phyloP scores from a whole-genome alignment of 306 rosid species.

The Dicorynia guianensis region DNA sequence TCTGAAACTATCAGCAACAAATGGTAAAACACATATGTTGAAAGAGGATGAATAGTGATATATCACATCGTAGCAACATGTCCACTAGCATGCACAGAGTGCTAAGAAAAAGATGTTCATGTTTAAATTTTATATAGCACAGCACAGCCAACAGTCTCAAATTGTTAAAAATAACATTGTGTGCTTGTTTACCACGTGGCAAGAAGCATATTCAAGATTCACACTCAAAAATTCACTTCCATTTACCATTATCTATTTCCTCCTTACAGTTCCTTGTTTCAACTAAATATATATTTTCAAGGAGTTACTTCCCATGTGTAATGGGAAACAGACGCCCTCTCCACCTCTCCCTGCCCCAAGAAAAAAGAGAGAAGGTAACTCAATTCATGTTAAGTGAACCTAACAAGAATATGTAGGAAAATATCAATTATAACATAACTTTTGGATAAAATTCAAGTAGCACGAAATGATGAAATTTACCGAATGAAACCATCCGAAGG shows the following conservation, averaged over 20 bases:
- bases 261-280: not conserved
- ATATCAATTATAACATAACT: constrained; percentile 16
- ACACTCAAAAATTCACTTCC: no score
- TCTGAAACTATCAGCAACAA: constrained; percentile 21
- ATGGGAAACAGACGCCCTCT: not conserved
- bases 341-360: not conserved
- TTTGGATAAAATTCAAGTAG: constrained; percentile 29
- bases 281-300: not conserved
- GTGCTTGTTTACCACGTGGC: no score
- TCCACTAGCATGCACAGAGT: not conserved
- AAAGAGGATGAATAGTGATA: not conserved
- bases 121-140: not conserved
- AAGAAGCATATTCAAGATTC: no score
- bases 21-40: not conserved
- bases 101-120: not conserved
- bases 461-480: constrained; percentile 51
- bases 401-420: constrained; percentile 9
- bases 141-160: not conserved
- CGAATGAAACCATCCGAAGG: constrained; percentile 82
- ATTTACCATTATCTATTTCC: not conserved
- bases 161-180: no score
- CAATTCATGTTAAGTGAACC: constrained; percentile 5
- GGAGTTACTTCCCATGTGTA: not conserved
- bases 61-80: constrained; percentile 10
- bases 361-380: not conserved